Percentiles rank a stretch among this genome's conserved stretches.
Conservation (phyloP, 192 early-diverging fungal genomes). For the Coemansia sp. region DNA sequence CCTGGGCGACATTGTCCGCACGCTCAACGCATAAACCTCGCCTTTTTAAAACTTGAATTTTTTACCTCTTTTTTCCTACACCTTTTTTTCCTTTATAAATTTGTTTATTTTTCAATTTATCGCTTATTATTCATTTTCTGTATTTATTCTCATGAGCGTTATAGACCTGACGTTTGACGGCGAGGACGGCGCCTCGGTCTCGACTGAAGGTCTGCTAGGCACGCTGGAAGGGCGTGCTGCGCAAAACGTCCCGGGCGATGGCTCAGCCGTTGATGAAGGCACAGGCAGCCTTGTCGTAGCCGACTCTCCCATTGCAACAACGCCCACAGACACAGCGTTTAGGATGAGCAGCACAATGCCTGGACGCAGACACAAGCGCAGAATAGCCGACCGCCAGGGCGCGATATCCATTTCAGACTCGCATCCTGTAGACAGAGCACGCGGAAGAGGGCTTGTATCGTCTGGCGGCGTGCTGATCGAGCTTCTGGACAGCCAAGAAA, state of each 20-base stretch:
- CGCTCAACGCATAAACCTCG: conserved; percentile 24
- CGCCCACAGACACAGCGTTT: not conserved
- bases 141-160: conserved; percentile 17
- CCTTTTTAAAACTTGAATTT: not conserved
- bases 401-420: not conserved
- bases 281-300: not conserved
- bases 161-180: conserved; percentile 46
- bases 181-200: conserved; percentile 8
- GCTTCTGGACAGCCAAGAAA: conserved; percentile 1
- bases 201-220: not conserved
- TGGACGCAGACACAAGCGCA: not conserved
- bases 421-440: not conserved
- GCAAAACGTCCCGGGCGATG: not conserved
- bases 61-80: not conserved
- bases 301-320: not conserved
- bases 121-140: conserved; percentile 1
- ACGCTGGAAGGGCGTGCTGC: conserved; percentile 11
- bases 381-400: not conserved
- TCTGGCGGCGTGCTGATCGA: not conserved
- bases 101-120: not conserved
- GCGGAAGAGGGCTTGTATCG: no score
- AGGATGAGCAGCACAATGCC: conserved; percentile 1
- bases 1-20: conserved; percentile 49
- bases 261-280: not conserved
- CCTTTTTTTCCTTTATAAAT: not conserved